phyloP scores from a whole-genome alignment of 2,329 filamentous ascomycete species.

The Macrophomina tecta region DNA sequence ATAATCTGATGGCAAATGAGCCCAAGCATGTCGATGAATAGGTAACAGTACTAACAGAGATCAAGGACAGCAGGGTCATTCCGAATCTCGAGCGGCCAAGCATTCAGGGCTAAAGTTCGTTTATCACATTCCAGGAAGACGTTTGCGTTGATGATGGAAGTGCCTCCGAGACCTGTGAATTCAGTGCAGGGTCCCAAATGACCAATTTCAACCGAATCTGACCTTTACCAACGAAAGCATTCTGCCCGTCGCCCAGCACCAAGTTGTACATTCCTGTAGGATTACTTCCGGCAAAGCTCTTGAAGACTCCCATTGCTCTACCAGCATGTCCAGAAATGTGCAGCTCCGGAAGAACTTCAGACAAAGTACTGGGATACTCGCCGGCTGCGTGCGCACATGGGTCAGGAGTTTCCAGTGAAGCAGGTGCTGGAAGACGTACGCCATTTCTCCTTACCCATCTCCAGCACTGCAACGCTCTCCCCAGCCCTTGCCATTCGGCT shows the following conservation, averaged over 20 bases:
- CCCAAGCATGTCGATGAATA: not conserved
- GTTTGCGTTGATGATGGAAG: slow-evolving; percentile 71
- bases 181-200: not conserved
- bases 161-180: slow-evolving; percentile 64
- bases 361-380: slow-evolving; percentile 62
- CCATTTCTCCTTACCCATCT: slow-evolving; percentile 69
- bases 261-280: slow-evolving; percentile 69
- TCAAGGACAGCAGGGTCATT: slow-evolving; percentile 49
- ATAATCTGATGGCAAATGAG: slow-evolving; percentile 56
- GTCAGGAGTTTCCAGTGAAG: not conserved
- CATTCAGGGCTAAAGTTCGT: slow-evolving; percentile 58
- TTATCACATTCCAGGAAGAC: slow-evolving; percentile 68
- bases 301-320: slow-evolving; percentile 50
- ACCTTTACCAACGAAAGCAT: slow-evolving; percentile 66
- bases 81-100: slow-evolving; percentile 66
- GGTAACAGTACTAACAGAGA: slow-evolving; percentile 52
- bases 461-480: slow-evolving; percentile 68
- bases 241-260: slow-evolving; percentile 67
- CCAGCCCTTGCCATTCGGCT: slow-evolving; percentile 67
- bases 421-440: slow-evolving; percentile 38
- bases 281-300: slow-evolving; percentile 56
- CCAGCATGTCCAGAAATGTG: slow-evolving; percentile 63
- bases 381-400: slow-evolving; percentile 48
- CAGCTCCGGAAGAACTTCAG: slow-evolving; percentile 58
- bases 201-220: slow-evolving; percentile 30